Conservation (phyloP, 768 basidiomycete genomes). For the Chlorophyllum brunneum region DNA sequence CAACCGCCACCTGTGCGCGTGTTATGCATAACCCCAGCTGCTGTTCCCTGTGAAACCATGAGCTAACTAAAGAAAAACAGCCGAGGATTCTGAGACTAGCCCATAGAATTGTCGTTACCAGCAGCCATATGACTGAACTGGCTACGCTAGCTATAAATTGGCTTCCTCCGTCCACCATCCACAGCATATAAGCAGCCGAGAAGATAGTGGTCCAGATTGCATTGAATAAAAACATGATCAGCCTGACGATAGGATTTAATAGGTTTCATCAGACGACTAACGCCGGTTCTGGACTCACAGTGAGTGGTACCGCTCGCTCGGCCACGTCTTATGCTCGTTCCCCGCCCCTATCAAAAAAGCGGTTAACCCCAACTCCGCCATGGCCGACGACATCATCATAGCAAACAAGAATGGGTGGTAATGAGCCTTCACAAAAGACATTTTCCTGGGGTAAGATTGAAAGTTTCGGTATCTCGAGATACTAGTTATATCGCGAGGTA, state of each 20-base stretch:
- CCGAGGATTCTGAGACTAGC: conserved; percentile 31
- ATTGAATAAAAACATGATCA: conserved; percentile 60
- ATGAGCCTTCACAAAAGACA: conserved; percentile 44
- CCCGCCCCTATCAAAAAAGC: conserved; percentile 70
- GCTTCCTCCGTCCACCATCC: conserved; percentile 62
- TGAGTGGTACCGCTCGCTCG: conserved; percentile 58
- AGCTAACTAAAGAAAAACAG: not conserved
- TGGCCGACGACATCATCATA: conserved; percentile 61
- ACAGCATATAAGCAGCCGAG: conserved; percentile 64
- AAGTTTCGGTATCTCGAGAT: conserved; percentile 6
- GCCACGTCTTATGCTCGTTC: conserved; percentile 59
- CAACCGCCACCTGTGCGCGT: conserved; percentile 62
- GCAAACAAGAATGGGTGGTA: conserved; percentile 62
- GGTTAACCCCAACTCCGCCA: conserved; percentile 73
- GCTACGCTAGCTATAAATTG: conserved; percentile 74
- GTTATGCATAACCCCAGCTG: conserved; percentile 63
- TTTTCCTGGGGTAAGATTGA: conserved; percentile 16
- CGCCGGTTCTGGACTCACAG: conserved; percentile 38
- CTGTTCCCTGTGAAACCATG: conserved; percentile 45
- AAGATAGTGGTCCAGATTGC: conserved; percentile 76
- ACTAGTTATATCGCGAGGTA: not conserved
- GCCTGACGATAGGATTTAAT: conserved; percentile 24
- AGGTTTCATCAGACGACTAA: not conserved
- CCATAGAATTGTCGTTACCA: conserved; percentile 64
- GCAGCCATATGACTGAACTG: conserved; percentile 72